Evolutionary conservation across 495 filamentous ascomycete species (phyloP).

Genomic region (Lichenothelia convexa): DNA sequence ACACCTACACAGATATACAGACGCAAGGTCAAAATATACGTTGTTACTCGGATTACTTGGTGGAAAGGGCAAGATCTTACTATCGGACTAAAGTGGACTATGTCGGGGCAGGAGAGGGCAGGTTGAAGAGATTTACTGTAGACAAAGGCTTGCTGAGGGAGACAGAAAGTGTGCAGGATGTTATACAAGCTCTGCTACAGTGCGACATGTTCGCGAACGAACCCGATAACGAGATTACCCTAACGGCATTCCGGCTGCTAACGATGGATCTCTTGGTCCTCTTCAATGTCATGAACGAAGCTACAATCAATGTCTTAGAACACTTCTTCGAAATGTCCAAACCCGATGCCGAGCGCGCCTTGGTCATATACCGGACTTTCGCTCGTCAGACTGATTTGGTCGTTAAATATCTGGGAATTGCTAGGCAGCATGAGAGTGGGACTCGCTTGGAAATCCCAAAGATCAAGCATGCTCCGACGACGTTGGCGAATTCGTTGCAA

Average conservation of each 20-base stretch:
- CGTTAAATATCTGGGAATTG: slow-evolving; percentile 73
- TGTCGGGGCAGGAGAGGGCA: slow-evolving; percentile 64
- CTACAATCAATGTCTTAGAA: slow-evolving; percentile 96
- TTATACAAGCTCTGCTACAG: slow-evolving; percentile 67
- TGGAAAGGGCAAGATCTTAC: slow-evolving; percentile 64
- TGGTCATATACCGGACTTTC: slow-evolving; percentile 87
- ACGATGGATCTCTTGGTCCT: slow-evolving; percentile 79
- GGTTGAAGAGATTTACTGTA: slow-evolving; percentile 69
- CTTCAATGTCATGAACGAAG: slow-evolving; percentile 93
- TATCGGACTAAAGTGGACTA: slow-evolving; percentile 74
- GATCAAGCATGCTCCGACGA: slow-evolving; percentile 90
- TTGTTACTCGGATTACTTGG: slow-evolving; percentile 75
- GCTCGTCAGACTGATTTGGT: slow-evolving; percentile 82
- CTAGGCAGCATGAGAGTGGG: slow-evolving; percentile 74
- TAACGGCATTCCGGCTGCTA: slow-evolving; percentile 86
- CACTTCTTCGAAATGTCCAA: slow-evolving; percentile 98
- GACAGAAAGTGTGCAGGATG: slow-evolving; percentile 77
- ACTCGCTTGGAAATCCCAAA: slow-evolving; percentile 91
- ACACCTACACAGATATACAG: slow-evolving; percentile 88
- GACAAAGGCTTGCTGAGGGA: slow-evolving; percentile 89
- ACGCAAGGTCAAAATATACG: slow-evolving; percentile 89
- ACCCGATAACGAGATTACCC: slow-evolving; percentile 89
- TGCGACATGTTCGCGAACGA: slow-evolving; percentile 86
- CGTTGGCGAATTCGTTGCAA: slow-evolving; percentile 71
- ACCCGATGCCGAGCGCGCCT: slow-evolving; percentile 76